These are phyloP conservation scores for Rhodotorula kratochvilovae DNA, from an alignment of 768 basidiomycete genomes.

Conservation along the genomic window DNA sequence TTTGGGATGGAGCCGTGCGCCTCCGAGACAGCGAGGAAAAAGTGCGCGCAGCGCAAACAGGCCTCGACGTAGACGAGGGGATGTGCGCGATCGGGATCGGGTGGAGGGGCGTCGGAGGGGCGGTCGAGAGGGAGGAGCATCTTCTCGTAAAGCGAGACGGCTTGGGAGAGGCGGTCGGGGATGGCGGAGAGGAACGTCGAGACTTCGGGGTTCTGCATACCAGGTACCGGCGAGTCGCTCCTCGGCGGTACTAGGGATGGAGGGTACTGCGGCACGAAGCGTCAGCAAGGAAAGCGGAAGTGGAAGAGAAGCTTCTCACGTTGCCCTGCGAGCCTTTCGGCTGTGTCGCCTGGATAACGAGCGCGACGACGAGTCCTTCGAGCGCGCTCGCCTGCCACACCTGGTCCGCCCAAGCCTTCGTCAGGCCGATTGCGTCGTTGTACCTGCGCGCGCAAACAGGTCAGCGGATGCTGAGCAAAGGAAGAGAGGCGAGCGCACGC, in stretches of 20 bases:
- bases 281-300: background rate
- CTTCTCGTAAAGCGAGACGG: conserved; percentile 37
- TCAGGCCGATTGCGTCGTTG: conserved; percentile 72
- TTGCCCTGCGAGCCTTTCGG: conserved; percentile 33
- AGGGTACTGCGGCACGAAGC: conserved; percentile 51
- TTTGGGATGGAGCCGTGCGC: conserved; percentile 63
- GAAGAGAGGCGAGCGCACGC: conserved; percentile 56
- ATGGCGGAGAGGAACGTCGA: conserved; percentile 38
- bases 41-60: conserved; percentile 66
- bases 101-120: conserved; percentile 56
- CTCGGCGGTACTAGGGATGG: conserved; percentile 49
- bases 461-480: conserved; percentile 7
- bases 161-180: conserved; percentile 39
- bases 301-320: conserved; percentile 3
- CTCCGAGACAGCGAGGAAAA: conserved; percentile 61
- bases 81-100: conserved; percentile 46
- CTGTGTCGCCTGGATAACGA: conserved; percentile 63
- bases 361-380: conserved; percentile 76
- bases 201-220: conserved; percentile 9
- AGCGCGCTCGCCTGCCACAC: conserved; percentile 85
- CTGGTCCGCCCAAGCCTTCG: conserved; percentile 67
- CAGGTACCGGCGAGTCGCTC: conserved; percentile 15
- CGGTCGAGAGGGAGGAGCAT: conserved; percentile 46
- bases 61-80: conserved; percentile 64
- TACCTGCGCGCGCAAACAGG: conserved; percentile 56